A percentile compares a stretch with the other conserved stretches of the same genome.
phyloP scores from a whole-genome alignment of 2,329 filamentous ascomycete species.

The Venturia asperata region DNA sequence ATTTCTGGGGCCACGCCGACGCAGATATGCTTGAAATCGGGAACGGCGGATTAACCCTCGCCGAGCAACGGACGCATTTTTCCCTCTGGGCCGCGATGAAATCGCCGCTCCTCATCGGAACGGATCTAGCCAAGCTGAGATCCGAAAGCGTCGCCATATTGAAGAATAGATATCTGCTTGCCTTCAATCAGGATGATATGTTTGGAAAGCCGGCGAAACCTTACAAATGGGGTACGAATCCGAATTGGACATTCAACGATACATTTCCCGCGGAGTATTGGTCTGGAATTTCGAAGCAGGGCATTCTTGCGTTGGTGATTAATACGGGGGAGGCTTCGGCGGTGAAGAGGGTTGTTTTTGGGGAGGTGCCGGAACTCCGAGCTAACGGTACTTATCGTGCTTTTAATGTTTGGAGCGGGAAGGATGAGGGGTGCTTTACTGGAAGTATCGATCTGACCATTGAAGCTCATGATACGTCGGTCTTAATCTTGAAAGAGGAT shows the following conservation, averaged over 20 bases:
- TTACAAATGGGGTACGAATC: constrained; percentile 43
- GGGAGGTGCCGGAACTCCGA: constrained; percentile 39
- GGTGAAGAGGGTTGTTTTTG: constrained; percentile 35
- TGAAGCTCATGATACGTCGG: constrained; percentile 3
- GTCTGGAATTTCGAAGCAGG: constrained; percentile 38
- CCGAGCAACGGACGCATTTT: constrained; percentile 40
- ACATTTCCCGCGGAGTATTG: constrained; percentile 46
- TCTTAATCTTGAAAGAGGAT: not conserved
- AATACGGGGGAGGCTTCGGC: constrained; percentile 29
- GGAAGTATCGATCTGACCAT: not conserved
- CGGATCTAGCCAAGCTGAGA: constrained; percentile 36
- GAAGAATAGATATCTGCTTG: constrained; percentile 42
- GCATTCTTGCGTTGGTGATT: constrained; percentile 41
- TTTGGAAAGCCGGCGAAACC: constrained; percentile 29
- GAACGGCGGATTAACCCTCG: constrained; percentile 35
- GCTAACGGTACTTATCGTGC: constrained; percentile 32
- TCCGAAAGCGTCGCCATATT: constrained; percentile 39
- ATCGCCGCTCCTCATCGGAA: constrained; percentile 43
- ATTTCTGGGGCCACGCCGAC: constrained; percentile 35
- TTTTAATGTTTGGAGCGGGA: constrained; percentile 42
- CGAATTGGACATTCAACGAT: constrained; percentile 45
- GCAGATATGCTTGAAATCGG: constrained; percentile 39
- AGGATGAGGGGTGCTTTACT: constrained; percentile 27
- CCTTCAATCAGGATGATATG: constrained; percentile 41
- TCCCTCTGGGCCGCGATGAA: constrained; percentile 43